A percentile compares a stretch with the other conserved stretches of the same genome.
phyloP scores from a whole-genome alignment of 2,329 filamentous ascomycete genomes.

The Fusarium sp. region DNA sequence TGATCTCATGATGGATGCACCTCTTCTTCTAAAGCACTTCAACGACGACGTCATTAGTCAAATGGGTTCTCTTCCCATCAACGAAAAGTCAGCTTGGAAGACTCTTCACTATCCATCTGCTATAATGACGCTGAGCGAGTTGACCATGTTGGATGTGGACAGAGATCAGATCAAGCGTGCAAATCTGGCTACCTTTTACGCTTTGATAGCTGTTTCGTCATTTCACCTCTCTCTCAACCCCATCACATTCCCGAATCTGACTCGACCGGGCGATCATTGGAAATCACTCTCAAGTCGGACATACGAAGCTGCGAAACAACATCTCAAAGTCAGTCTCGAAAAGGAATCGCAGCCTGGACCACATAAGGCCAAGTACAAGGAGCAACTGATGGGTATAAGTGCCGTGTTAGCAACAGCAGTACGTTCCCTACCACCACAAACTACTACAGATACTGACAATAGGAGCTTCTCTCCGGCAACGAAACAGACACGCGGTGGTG shows the following conservation, averaged over 20 bases:
- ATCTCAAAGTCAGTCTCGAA: constrained; percentile 31
- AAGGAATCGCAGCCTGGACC: constrained; percentile 30
- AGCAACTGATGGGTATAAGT: constrained; percentile 34
- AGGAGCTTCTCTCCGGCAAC: constrained; percentile 23
- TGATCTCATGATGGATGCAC: constrained; percentile 30
- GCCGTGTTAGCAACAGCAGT: constrained; percentile 33
- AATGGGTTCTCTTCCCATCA: constrained; percentile 36
- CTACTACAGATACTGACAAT: rapidly evolving
- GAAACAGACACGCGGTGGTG: constrained; percentile 30
- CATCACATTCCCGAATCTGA: constrained; percentile 1
- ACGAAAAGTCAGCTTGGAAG: constrained; percentile 36
- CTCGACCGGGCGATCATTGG: constrained; percentile 22
- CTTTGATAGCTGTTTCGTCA: constrained; percentile 30
- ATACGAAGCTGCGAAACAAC: constrained; percentile 36
- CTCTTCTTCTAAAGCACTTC: constrained; percentile 28
- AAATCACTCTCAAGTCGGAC: constrained; percentile 7
- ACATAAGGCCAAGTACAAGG: constrained; percentile 34
- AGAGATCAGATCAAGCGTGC: constrained; percentile 32
- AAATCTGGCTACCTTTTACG: constrained; percentile 28
- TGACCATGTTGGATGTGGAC: constrained; percentile 25
- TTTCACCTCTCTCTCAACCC: constrained; percentile 29
- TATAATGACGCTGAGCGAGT: constrained; percentile 33
- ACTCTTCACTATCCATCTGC: constrained; percentile 32
- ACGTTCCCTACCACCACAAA: not conserved
- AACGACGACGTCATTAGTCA: constrained; percentile 37